Evolutionary conservation across 2,329 filamentous ascomycete genomes (phyloP).

Genomic region (Apiospora phragmitis): DNA sequence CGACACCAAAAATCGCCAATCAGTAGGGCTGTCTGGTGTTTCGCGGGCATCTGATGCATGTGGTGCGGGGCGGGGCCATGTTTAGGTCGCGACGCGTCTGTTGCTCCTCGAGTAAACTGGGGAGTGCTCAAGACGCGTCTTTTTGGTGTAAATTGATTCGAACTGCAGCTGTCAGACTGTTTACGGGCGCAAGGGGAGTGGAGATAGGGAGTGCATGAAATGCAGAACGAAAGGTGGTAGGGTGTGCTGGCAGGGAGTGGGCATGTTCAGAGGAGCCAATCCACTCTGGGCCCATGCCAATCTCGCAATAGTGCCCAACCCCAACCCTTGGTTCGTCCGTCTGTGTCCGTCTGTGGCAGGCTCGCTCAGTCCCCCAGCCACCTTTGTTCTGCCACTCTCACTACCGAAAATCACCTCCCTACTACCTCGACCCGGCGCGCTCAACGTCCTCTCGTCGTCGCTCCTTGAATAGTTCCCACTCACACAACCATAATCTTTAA

Average conservation of each 20-base stretch:
- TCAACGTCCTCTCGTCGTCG: slow-evolving; percentile 1
- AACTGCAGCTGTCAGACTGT: neutral
- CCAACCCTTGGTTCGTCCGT: neutral
- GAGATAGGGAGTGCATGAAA: neutral
- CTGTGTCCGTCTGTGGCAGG: neutral
- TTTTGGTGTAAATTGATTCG: slow-evolving; percentile 3
- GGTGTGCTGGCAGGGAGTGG: neutral
- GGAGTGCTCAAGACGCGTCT: neutral
- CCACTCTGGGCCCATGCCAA: neutral
- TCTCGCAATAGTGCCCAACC: neutral
- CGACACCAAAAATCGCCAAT: neutral
- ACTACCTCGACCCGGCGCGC: neutral
- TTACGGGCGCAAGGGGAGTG: neutral
- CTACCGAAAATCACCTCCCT: slow-evolving; percentile 1
- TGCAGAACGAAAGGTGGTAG: neutral
- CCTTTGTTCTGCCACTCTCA: slow-evolving; percentile 9
- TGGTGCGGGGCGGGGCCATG: neutral
- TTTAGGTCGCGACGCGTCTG: neutral
- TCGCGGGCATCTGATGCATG: neutral
- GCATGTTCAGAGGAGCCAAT: neutral
- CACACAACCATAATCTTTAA: neutral
- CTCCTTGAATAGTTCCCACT: slow-evolving; percentile 2
- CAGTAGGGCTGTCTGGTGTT: neutral
- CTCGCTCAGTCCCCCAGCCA: slow-evolving; percentile 10
- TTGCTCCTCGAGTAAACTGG: neutral